These are phyloP conservation scores for Rhynchospora pubera DNA, from an alignment of 176 grass and related monocot species.

Conservation along the genomic window DNA sequence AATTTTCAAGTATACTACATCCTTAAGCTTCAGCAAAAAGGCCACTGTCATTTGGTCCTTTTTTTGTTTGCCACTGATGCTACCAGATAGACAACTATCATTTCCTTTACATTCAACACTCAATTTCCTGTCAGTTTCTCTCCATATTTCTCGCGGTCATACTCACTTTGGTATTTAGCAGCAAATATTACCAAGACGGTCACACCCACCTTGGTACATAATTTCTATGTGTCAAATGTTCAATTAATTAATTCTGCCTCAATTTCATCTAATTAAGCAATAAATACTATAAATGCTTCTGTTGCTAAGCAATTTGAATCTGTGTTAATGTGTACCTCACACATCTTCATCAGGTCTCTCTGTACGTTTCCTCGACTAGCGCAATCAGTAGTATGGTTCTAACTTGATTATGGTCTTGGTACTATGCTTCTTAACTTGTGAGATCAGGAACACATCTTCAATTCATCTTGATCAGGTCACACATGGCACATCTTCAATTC, in stretches of 20 bases:
- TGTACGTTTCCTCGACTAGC: not conserved
- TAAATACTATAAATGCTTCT: not conserved
- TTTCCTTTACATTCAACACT: too few relatives aligned
- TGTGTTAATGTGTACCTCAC: not conserved
- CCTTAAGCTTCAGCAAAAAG: not conserved
- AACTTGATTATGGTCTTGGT: not conserved
- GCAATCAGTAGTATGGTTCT: not conserved
- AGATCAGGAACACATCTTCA: not conserved
- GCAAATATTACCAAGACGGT: not conserved
- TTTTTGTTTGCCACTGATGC: not conserved
- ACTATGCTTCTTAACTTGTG: not conserved
- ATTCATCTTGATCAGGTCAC: slow-evolving; percentile 2
- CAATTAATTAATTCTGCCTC: not conserved
- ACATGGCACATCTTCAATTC: too few relatives aligned
- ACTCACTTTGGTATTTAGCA: too few relatives aligned
- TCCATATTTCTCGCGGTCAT: too few relatives aligned
- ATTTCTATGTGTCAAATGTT: not conserved
- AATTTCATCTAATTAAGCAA: not conserved
- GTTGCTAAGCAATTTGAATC: not conserved
- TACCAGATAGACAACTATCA: not conserved
- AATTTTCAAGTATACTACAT: not conserved
- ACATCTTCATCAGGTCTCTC: not conserved
- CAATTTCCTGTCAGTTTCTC: too few relatives aligned
- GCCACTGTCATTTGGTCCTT: not conserved
- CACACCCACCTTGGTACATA: not conserved